phyloP scores from a whole-genome alignment of 352 stramenopile genomes.

The Elongisporangium anandrum region DNA sequence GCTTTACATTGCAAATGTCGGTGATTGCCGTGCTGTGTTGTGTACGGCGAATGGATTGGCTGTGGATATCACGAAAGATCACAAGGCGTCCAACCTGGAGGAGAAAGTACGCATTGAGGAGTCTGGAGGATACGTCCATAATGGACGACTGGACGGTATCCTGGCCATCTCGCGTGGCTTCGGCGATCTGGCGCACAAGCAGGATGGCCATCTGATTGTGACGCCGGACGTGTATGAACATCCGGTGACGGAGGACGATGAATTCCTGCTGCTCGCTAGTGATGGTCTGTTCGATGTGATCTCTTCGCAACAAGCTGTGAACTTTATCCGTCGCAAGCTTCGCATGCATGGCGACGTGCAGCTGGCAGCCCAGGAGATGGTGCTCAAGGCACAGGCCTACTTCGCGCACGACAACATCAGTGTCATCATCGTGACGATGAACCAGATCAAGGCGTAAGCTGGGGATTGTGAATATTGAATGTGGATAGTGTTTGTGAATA shows the following conservation, averaged over 20 bases:
- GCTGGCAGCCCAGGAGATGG: slow-evolving; percentile 80
- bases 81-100: slow-evolving; percentile 77
- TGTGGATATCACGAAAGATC: slow-evolving; percentile 81
- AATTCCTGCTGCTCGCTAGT: slow-evolving; percentile 90
- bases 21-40: slow-evolving; percentile 88
- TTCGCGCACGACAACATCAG: slow-evolving; percentile 91
- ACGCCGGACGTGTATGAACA: slow-evolving; percentile 81
- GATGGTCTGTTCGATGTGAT: slow-evolving; percentile 91
- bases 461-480: neutral
- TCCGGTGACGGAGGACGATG: slow-evolving; percentile 53
- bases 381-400: slow-evolving; percentile 86
- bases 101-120: slow-evolving; percentile 81
- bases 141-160: slow-evolving; percentile 84
- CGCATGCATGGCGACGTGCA: slow-evolving; percentile 86
- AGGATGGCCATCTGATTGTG: slow-evolving; percentile 80
- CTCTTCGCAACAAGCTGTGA: slow-evolving; percentile 87
- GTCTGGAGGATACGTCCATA: slow-evolving; percentile 84
- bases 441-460: slow-evolving; percentile 38
- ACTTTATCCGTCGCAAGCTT: slow-evolving; percentile 89
- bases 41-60: slow-evolving; percentile 67
- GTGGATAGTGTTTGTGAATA: slow-evolving; percentile 6
- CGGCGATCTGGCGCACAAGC: slow-evolving; percentile 87
- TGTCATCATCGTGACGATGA: slow-evolving; percentile 84
- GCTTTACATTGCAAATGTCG: slow-evolving; percentile 86
- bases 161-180: slow-evolving; percentile 86